Evolutionary conservation across 306 rosid species (phyloP), one percentile per base, ranked within the genome.

Genomic region (Casuarina cunninghamiana): DNA sequence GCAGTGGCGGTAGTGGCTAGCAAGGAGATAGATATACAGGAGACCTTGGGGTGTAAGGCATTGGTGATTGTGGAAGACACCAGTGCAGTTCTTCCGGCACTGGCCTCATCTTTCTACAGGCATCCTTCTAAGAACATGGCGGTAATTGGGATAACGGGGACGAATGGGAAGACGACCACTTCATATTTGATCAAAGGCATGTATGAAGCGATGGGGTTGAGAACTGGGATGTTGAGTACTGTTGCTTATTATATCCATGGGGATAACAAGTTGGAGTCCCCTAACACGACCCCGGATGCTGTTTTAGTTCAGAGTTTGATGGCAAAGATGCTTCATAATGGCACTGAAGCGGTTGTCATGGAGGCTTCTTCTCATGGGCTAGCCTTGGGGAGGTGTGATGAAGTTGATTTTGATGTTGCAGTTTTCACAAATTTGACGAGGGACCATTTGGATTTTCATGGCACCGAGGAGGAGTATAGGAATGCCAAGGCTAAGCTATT

Each of bases 291-390:
- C 21, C 83, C 82, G 0, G 99, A 95, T 89, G 89, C 92, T 79
- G 93, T 95, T 85, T 78, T 88, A 79, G 89, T 91, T 79, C 97
- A 95, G 81, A 88, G 85, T 80, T 72, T 93, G 90, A 93, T 91
- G 97, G 97, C 99, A 0, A 93, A 89, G 93, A 93, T 95, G 99
- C 88, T 91, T 43, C 96, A 87, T 51, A 95, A 95, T 81, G 99
- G 97, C 58, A 88, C 99, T 43, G 97, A 93, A 83, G 90, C 96
- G 0, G 90, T 89, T 71, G 96, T 93, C 75, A 79, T 87, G 91
- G 96, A 95, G 87, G 88, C 90, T 44, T 83, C 91, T 76, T 86
- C 94, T 38, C 69, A 79, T 69, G 94, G 84, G 26, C 74, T 89
- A 58, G 88, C 94, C 53, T 67, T 74, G 35, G 91, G 94, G 51